These are phyloP conservation scores for Serendipita sp. DNA, from an alignment of 768 basidiomycete genomes.

Conservation along the genomic window DNA sequence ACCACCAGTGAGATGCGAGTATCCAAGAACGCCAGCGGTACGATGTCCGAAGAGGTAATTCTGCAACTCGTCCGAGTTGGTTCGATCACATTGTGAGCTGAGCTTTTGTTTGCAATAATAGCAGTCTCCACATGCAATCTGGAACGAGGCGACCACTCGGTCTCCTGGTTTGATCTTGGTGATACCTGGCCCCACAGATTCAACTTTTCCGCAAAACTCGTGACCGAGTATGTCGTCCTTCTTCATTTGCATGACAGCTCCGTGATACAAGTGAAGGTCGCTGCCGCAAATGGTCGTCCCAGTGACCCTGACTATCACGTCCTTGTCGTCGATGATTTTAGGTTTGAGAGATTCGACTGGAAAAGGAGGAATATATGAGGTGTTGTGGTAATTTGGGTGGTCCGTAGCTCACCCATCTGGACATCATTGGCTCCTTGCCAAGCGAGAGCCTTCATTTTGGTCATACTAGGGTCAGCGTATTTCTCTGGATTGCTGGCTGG, in stretches of 20 bases:
- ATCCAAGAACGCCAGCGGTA: slow-evolving; percentile 57
- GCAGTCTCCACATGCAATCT: slow-evolving; percentile 55
- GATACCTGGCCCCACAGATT: slow-evolving; percentile 48
- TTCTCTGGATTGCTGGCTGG: slow-evolving; percentile 18
- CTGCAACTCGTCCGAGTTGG: slow-evolving; percentile 34
- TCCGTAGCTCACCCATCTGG: background rate
- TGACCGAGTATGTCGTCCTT: slow-evolving; percentile 64
- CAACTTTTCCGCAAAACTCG: slow-evolving; percentile 48
- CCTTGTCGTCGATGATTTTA: slow-evolving; percentile 53
- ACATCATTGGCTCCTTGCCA: slow-evolving; percentile 37
- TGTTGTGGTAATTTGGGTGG: slow-evolving; percentile 16
- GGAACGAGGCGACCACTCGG: slow-evolving; percentile 65
- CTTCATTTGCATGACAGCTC: slow-evolving; percentile 50
- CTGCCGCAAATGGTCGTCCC: slow-evolving; percentile 61
- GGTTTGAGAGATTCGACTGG: slow-evolving; percentile 31
- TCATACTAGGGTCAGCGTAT: slow-evolving; percentile 32
- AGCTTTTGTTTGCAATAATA: slow-evolving; percentile 56
- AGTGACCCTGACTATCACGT: slow-evolving; percentile 59
- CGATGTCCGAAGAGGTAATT: slow-evolving; percentile 47
- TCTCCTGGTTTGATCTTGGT: slow-evolving; percentile 43
- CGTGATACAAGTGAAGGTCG: slow-evolving; percentile 28
- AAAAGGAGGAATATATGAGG: slow-evolving; percentile 12
- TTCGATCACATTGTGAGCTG: slow-evolving; percentile 57
- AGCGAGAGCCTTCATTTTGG: slow-evolving; percentile 49
- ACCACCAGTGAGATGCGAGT: slow-evolving; percentile 56